Evolutionary conservation across 441 rosid genomes (phyloP), one percentile per base, ranked within the genome.

Genomic region (Hura crepitans): DNA sequence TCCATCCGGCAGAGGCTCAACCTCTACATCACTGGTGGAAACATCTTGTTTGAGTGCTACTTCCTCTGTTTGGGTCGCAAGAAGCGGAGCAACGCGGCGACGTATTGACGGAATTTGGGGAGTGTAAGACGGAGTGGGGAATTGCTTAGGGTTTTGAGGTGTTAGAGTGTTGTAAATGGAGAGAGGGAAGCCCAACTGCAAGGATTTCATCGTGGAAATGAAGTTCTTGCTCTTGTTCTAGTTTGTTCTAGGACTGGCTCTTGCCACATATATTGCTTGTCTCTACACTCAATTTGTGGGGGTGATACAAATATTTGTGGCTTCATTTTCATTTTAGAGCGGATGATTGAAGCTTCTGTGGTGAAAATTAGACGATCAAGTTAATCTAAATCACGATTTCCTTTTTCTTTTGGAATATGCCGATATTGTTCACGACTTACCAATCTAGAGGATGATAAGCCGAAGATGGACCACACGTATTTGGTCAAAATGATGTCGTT

Each of bases 1-100:
- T 15, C 83, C 92, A 15, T 56, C 78, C 65, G 96, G 98, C 6
- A 88, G 46, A 31, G 76, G 79, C 69, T 75, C 84, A 58, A 71
- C 7, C 0, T 25, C 69, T 47, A 31, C 69, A 3, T 39, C 58
- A 14, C 50, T 39, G 0, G 73, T 70, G 22, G 61, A 18, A 25
- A 13, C 20, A 14, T 72, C 72, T 37, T 37, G 22, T 4, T 68
- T 9, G 3, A 66, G 31, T 31, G 72, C 74, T 17, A 68, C 2
- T 4, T 33, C 42, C 33, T 78, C 80, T 0, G 76, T 22, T 66
- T 73, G 57, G 54, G 74, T 42, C 0, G 81, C 80, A 18, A 61
- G 64, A 57, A 57, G 42, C 42, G 22, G 30, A 59, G 70, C 9
- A 20, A 50, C 30, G 25, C 46, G 37, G n/a, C 57, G 47, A 4